Evolutionary conservation across 352 stramenopile genomes (phyloP), one percentile per base, ranked within the genome.

Genomic region (Globisporangium okanoganense): DNA sequence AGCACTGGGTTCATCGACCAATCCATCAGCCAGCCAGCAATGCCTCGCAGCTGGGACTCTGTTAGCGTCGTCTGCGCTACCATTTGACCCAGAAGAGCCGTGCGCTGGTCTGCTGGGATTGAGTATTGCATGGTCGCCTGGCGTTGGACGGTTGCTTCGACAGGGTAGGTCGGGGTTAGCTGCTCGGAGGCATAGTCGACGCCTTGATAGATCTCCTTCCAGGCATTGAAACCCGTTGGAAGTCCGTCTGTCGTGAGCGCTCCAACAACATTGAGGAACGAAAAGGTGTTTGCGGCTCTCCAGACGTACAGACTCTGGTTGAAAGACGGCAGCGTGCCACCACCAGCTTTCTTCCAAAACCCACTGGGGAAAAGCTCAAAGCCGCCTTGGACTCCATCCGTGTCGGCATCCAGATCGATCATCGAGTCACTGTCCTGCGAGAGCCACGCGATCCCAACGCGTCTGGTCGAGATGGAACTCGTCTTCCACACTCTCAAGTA

Each of bases 121-220:
- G 51, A 35, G 38, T 76, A 65, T 0, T 50, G 44, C 63, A 75
- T 70, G 0, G 31, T 59, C 6, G 13, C 31, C 22, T 72, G 40
- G 3, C 48, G 45, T 2, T 66, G 24, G 3, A 75, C 54, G 25
- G 62, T 49, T 13, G 69, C 66, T 18, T 71, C 62, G 0, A 68
- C 40, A 0, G 80, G 76, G 43, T 82, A 86, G n/a, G 71, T 65
- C 5, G 53, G 16, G 1, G 78, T 44, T 0, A 90, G 55, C 12
- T 71, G 53, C 43, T 87, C 78, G 0, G 76, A 86, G 27, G 78
- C 84, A 9, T 65, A 82, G 45, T 90, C 78, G 0, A 65, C 24
- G 7, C 78, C 80, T 24, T 85, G 67, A 36, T 86, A 85, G 14
- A 90, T 67, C 33, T 85, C 76, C 64, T 73, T 66, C 80, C 80